Evolutionary conservation across 371 early-diverging fungal genomes (phyloP), one percentile per base, ranked within the genome.

Genomic region (Actinomortierella ambigua): DNA sequence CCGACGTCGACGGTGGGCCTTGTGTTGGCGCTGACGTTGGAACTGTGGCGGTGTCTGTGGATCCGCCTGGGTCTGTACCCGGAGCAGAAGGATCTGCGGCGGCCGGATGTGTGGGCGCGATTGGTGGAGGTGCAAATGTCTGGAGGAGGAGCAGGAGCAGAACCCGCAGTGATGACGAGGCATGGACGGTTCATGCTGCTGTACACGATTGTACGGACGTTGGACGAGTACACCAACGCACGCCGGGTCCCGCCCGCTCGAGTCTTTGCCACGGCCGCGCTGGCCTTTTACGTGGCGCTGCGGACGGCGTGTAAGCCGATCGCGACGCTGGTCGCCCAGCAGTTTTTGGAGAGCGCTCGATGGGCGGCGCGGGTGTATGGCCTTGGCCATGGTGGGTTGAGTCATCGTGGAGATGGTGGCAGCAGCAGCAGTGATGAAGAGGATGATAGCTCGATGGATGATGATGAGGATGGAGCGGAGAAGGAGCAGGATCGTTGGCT

Each of bases 31-130:
- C 41, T 71, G 50, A 55, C 60, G 3, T 56, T 66, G 20, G 73
- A 71, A 47, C 39, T 71, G 48, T 71, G 73, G 62, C 73, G 73
- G 13, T 71, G 73, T 50, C 66, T 71, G 26, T 66, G 59, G 73
- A 71, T 71, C 50, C 73, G 73, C 24, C 47, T 71, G 29, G 73
- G 73, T 2, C 55, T 71, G 28, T 71, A 71, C 40, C 73, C 73
- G 17, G 73, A 71, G 26, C 62, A 66, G 15, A 66, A 62, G 2
- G 73, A 71, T 48, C 61, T 71, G 73, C 61, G 59, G 22, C 73
- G 73, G 6, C 73, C 73, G 5, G 73, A 71, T 57, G 66, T 71
- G 50, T 71, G 73, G 73, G 73, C 73, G 18, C 66, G 73, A 11
- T 54, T 66, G 3, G 66, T 71, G 2, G 73, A 71, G 27, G 66